Percentiles rank a stretch among this genome's conserved stretches.
phyloP scores from a whole-genome alignment of 331 rosid genomes.

The Erythrophleum ivorense region DNA sequence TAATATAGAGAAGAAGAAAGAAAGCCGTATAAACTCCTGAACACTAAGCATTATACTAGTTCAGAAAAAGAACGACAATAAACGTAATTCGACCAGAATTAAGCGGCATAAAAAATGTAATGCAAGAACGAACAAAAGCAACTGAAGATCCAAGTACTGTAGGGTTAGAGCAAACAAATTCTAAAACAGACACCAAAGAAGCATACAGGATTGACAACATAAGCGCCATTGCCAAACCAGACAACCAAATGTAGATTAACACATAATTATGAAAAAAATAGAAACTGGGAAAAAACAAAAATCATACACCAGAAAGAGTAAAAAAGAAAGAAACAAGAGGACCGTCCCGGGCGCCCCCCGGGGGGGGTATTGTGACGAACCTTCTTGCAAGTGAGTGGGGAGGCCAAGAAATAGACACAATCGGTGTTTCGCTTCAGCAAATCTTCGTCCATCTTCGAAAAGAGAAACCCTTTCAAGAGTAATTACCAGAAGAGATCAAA shows the following conservation, averaged over 20 bases:
- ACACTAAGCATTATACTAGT: slow-evolving; percentile 32
- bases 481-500: slow-evolving; percentile 34
- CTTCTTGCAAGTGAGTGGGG: slow-evolving; percentile 97
- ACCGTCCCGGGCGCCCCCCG: not conserved
- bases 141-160: slow-evolving; percentile 30
- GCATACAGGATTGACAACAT: slow-evolving; percentile 20
- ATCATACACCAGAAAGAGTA: not conserved
- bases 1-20: not conserved
- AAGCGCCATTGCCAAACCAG: not conserved
- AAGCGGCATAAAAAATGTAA: slow-evolving; percentile 14
- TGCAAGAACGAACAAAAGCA: slow-evolving; percentile 27
- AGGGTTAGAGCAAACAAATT: slow-evolving; percentile 37
- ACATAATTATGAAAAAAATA: not conserved
- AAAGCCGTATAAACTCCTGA: not conserved
- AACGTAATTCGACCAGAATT: slow-evolving; percentile 8
- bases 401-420: slow-evolving; percentile 85
- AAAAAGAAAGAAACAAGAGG: not conserved
- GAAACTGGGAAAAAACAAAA: not conserved
- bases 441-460: slow-evolving; percentile 69
- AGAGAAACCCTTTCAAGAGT: not conserved
- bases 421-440: slow-evolving; percentile 72
- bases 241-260: not conserved
- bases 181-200: not conserved
- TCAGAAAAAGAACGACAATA: not conserved
- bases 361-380: slow-evolving; percentile 37